A percentile compares a stretch with the other conserved stretches of the same genome.
Conservation (phyloP, 2,329 filamentous ascomycete genomes). For the Paecilomyces variotii region DNA sequence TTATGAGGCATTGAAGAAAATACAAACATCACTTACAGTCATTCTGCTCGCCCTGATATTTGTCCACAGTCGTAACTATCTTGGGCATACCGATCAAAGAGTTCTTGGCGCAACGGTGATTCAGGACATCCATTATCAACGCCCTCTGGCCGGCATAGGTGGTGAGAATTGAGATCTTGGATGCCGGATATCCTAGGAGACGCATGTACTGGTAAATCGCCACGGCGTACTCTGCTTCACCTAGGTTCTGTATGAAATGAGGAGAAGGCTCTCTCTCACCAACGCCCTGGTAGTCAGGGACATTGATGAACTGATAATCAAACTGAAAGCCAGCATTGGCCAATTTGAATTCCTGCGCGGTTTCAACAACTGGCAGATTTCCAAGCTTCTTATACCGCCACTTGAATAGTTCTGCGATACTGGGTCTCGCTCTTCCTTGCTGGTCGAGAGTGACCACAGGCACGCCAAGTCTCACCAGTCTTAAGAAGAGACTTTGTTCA, state of each 20-base stretch:
- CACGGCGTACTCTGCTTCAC: conserved; percentile 94
- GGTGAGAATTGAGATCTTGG: conserved; percentile 77
- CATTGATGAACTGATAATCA: conserved; percentile 95
- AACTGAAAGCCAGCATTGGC: conserved; percentile 90
- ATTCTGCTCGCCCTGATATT: conserved; percentile 98
- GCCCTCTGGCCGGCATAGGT: conserved; percentile 91
- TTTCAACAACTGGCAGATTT: conserved; percentile 68
- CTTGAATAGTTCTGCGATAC: conserved; percentile 80
- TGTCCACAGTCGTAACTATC: conserved; percentile 90
- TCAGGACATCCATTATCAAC: conserved; percentile 77
- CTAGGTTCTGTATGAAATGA: conserved; percentile 93
- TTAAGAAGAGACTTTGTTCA: conserved; percentile 89
- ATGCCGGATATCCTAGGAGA: conserved; percentile 79
- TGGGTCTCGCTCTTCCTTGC: conserved; percentile 82
- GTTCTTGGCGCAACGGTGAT: conserved; percentile 74
- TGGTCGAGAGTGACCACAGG: conserved; percentile 84
- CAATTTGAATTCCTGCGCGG: conserved; percentile 59
- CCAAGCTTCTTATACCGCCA: conserved; percentile 83
- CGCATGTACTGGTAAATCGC: conserved; percentile 97
- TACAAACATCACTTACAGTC: conserved; percentile 61
- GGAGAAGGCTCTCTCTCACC: conserved; percentile 86
- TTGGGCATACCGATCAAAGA: conserved; percentile 81
- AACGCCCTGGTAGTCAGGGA: conserved; percentile 81
- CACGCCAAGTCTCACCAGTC: conserved; percentile 85
- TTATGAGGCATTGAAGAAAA: conserved; percentile 9